Conservation (phyloP, 2,329 filamentous ascomycete genomes). For the Aspergillus ochraceus region DNA sequence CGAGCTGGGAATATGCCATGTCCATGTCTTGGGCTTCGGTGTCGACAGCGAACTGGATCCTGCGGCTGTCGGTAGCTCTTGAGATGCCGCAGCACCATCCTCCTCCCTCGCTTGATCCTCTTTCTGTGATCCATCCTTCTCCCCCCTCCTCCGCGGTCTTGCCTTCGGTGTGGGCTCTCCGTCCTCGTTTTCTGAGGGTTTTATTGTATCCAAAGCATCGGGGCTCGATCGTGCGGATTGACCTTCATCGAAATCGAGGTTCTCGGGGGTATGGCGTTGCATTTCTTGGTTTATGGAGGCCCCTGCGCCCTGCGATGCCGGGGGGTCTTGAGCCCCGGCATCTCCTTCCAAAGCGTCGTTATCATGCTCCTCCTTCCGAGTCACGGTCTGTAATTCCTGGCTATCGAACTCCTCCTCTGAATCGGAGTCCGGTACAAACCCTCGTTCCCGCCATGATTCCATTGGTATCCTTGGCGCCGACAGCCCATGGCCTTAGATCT, state of each 20-base stretch:
- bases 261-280: not conserved
- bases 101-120: not conserved
- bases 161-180: not conserved
- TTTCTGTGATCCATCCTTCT: not conserved
- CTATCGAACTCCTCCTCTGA: slow-evolving; percentile 45
- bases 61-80: slow-evolving; percentile 5
- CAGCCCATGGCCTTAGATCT: slow-evolving; percentile 37
- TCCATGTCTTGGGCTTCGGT: slow-evolving; percentile 13
- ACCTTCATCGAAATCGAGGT: not conserved
- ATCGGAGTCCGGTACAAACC: slow-evolving; percentile 55
- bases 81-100: not conserved
- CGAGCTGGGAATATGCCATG: slow-evolving; percentile 30
- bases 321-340: not conserved
- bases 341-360: not conserved
- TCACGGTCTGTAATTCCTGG: slow-evolving; percentile 24
- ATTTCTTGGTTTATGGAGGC: not conserved
- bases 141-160: not conserved
- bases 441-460: slow-evolving; percentile 52
- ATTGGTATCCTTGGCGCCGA: slow-evolving; percentile 37
- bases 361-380: slow-evolving; percentile 2
- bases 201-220: not conserved
- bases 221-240: not conserved
- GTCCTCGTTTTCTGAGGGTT: not conserved
- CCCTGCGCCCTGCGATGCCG: not conserved
- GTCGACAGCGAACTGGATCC: slow-evolving; percentile 12